Evolutionary conservation across 2,329 filamentous ascomycete genomes (phyloP).

Genomic region (Dactylellina parvicollis): DNA sequence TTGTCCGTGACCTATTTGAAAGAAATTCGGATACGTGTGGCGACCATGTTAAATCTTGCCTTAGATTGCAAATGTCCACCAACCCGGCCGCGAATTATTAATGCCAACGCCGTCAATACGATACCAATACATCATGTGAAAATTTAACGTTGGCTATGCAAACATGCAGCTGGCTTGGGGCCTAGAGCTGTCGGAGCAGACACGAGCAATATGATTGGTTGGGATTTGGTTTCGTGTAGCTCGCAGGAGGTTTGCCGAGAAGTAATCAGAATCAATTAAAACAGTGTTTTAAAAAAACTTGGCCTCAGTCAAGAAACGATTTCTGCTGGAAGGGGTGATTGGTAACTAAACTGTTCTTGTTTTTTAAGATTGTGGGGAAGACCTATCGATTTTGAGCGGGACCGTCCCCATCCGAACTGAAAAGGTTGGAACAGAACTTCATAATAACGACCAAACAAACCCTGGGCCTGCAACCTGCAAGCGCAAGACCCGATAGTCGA

Average conservation of each 20-base stretch:
- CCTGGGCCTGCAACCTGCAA: constrained; percentile 13
- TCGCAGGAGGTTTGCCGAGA: constrained; percentile 1
- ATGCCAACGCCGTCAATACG: constrained; percentile 20
- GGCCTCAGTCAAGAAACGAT: neutral
- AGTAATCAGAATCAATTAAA: no score
- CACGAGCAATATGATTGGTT: constrained; percentile 12
- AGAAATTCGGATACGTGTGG: constrained; percentile 15
- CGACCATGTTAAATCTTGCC: constrained; percentile 1
- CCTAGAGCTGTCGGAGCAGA: constrained; percentile 15
- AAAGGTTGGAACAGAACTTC: constrained; percentile 10
- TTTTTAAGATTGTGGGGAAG: constrained; percentile 38
- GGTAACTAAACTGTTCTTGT: neutral
- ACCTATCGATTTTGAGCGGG: constrained; percentile 24
- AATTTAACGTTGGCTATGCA: no score
- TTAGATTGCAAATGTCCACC: constrained; percentile 6
- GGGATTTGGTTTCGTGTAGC: constrained; percentile 10
- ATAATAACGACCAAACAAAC: constrained; percentile 13
- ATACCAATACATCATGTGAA: constrained; percentile 25
- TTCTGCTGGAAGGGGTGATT: neutral
- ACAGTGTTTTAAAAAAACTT: neutral
- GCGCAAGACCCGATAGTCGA: constrained; percentile 16
- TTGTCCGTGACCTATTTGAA: constrained; percentile 28
- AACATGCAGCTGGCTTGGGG: constrained; percentile 27
- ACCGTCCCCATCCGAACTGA: constrained; percentile 21
- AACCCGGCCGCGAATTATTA: constrained; percentile 30